Conservation (phyloP, 805 yeast species). For the Lipomyces yamanashiensis region DNA sequence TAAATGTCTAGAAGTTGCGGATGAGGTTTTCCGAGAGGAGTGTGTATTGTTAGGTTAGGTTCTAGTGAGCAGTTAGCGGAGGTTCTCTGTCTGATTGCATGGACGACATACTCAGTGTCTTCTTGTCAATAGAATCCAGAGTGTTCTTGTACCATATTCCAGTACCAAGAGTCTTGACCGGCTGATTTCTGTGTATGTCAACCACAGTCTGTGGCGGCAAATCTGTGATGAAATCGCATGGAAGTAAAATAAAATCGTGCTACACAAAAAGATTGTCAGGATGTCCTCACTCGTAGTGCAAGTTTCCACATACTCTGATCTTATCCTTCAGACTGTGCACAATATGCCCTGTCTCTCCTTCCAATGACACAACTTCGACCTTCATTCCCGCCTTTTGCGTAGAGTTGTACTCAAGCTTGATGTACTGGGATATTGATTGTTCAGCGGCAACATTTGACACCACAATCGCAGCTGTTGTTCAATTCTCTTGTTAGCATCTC, state of each 20-base stretch:
- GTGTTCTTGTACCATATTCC: constrained; percentile 75
- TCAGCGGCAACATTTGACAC: constrained; percentile 57
- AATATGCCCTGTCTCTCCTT: constrained; percentile 66
- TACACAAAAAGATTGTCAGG: constrained; percentile 16
- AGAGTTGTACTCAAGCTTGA: constrained; percentile 33
- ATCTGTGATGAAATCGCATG: constrained; percentile 93
- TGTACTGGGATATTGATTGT: constrained; percentile 49
- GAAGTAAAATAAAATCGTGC: constrained; percentile 75
- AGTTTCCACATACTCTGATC: constrained; percentile 34
- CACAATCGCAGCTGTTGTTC: constrained; percentile 47
- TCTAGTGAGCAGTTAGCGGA: constrained; percentile 7
- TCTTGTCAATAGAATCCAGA: constrained; percentile 78
- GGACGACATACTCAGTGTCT: constrained; percentile 54
- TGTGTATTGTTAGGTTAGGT: constrained; percentile 45
- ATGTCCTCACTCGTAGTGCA: background rate
- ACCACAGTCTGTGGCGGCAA: constrained; percentile 87
- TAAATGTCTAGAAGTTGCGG: constrained; percentile 70
- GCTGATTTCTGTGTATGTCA: constrained; percentile 78
- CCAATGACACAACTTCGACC: constrained; percentile 58
- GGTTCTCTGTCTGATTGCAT: constrained; percentile 57
- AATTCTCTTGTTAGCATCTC: background rate
- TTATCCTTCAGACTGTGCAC: constrained; percentile 53
- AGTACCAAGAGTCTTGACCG: constrained; percentile 70
- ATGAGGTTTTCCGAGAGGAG: constrained; percentile 46
- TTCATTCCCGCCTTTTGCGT: constrained; percentile 50